Percentiles rank a stretch among this genome's conserved stretches.
These are phyloP conservation scores for Annulohypoxylon maeteangense DNA, from an alignment of 495 filamentous ascomycete genomes.

Conservation along the genomic window DNA sequence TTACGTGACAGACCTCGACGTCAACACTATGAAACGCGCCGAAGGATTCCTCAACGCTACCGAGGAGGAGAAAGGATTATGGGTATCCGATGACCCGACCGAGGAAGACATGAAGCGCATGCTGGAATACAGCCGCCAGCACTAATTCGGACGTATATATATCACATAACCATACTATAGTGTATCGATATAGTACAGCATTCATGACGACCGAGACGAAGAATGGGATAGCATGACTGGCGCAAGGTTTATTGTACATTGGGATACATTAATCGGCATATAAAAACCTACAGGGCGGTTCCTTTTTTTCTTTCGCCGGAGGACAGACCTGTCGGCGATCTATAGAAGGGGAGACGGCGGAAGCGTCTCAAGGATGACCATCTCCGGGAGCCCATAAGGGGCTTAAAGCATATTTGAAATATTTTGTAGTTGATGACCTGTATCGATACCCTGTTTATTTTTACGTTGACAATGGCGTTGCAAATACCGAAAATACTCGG, in stretches of 20 bases:
- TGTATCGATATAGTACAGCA: constrained; percentile 42
- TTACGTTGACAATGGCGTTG: constrained; percentile 20
- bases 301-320: neutral
- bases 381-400: constrained; percentile 5
- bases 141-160: constrained; percentile 16
- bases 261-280: constrained; percentile 38
- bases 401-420: constrained; percentile 9
- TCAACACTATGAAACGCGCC: constrained; percentile 87
- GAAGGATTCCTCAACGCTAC: constrained; percentile 80
- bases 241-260: constrained; percentile 42
- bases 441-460: constrained; percentile 41
- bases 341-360: constrained; percentile 34
- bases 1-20: constrained; percentile 93
- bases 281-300: constrained; percentile 17
- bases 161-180: constrained; percentile 28
- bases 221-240: constrained; percentile 40
- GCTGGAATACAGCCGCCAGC: constrained; percentile 49
- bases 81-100: constrained; percentile 67
- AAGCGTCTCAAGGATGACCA: constrained; percentile 11
- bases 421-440: constrained; percentile 39
- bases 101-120: constrained; percentile 59
- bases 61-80: constrained; percentile 85
- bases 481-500: constrained; percentile 15
- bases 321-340: constrained; percentile 16
- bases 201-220: constrained; percentile 41